phyloP scores from a whole-genome alignment of 1,284 basidiomycete species.

The Inonotus obliquus region DNA sequence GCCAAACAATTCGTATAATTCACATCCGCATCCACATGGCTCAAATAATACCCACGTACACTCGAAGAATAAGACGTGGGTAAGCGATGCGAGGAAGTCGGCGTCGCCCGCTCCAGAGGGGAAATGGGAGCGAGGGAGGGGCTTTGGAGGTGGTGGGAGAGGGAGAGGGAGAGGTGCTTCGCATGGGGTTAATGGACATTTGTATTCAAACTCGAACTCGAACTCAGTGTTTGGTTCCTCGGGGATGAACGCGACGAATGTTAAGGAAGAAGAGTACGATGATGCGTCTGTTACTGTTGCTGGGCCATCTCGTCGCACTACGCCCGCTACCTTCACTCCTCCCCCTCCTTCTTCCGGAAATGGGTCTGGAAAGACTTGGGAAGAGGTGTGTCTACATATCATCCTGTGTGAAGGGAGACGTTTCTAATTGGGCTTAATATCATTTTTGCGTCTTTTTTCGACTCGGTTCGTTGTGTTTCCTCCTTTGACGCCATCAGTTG shows the following conservation, averaged over 20 bases:
- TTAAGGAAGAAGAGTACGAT: constrained; percentile 24
- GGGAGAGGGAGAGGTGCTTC: constrained; percentile 25
- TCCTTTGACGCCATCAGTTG: constrained; percentile 38
- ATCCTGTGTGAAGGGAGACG: background rate
- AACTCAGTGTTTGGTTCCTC: constrained; percentile 16
- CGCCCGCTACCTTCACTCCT: constrained; percentile 26
- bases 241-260: constrained; percentile 22
- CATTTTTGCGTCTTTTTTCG: constrained; percentile 6
- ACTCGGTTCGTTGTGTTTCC: constrained; percentile 16
- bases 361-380: constrained; percentile 60
- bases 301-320: constrained; percentile 9
- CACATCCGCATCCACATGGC: too few relatives aligned
- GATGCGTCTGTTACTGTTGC: constrained; percentile 23
- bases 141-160: constrained; percentile 33
- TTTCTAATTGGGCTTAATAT: background rate
- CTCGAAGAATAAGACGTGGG: constrained; percentile 52
- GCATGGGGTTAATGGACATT: constrained; percentile 21
- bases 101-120: constrained; percentile 36
- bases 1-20: background rate
- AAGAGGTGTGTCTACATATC: constrained; percentile 46
- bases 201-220: background rate
- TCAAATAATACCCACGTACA: constrained; percentile 6
- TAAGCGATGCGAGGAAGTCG: constrained; percentile 33
- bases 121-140: constrained; percentile 49
- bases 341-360: constrained; percentile 41